Base-by-base conservation (phyloP, 163 green algal genomes). In the Trebouxiophyceae sp. region DNA sequence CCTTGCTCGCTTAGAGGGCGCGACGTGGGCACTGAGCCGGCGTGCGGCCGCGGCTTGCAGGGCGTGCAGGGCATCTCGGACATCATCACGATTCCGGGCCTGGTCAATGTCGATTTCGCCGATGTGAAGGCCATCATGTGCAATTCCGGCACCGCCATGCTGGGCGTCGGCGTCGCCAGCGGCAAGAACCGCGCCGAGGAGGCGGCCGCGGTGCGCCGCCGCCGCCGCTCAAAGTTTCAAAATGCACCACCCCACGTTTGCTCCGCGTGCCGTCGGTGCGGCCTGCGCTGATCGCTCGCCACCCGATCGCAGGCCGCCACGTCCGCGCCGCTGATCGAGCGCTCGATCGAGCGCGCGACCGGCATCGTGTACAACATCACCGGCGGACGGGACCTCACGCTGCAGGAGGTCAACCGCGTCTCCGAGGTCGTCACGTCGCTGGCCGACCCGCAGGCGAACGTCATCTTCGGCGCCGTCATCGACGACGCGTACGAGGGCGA, bases 361-460 rank as follows among this genome's bases (percentile, higher is more conserved):
- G 88, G 88, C 56, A 88, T 95, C 63, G 87, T 95, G 60, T 94
- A 87, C 77, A 95, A 93, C 75, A 93, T 95, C 72, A 93, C 85
- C 24, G 88, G 86, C 44, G 82, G 81, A 47, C 67, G 66, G 27
- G 86, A 95, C 76, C 69, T 95, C 20, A 92, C 86, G 1, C 76
- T 95, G 58, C 71, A 78, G 56, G 79, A 87, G 61, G 87, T 97
- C 34, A 97, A 96, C 87, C 76, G 79, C 22, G 91, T 97, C 50
- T 91, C 78, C 5, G 85, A 97, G 79, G 88, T 97, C 26, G 89
- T 98, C 7, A 96, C 86, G 5, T 63, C 34, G 23, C 78, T 98
- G 45, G 93, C 93, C 20, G 91, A 98, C 78, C 90, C 90, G 20
- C 73, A 62, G 27, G 84, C 86, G 62, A 93, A 93, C 77, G 78